These are phyloP conservation scores for Talaromyces liani DNA, from an alignment of 495 filamentous ascomycete species.

Conservation along the genomic window DNA sequence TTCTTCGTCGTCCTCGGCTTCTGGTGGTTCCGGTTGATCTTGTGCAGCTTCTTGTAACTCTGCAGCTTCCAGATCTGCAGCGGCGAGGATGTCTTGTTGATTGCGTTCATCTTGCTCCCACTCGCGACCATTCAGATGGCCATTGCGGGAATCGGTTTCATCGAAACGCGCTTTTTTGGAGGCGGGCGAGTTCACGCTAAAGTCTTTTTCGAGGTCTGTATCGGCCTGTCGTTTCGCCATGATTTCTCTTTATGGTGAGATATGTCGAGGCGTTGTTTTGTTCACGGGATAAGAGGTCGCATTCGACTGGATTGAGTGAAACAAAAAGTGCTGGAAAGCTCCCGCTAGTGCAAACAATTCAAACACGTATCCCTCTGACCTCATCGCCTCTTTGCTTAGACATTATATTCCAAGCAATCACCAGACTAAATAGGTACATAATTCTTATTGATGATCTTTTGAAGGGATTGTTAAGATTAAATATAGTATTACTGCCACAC, in stretches of 20 bases:
- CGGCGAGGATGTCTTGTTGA: slow-evolving; percentile 29
- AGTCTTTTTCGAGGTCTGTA: slow-evolving; percentile 62
- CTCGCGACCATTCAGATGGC: slow-evolving; percentile 26
- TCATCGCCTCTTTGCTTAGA: neutral
- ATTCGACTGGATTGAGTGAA: slow-evolving; percentile 4
- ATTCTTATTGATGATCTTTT: neutral
- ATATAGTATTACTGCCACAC: neutral
- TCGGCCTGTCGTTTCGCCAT: slow-evolving; percentile 77
- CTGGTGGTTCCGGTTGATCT: slow-evolving; percentile 21
- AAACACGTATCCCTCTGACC: slow-evolving; percentile 22
- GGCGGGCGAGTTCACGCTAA: slow-evolving; percentile 54
- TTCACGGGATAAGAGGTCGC: slow-evolving; percentile 9
- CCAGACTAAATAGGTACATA: neutral
- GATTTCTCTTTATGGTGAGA: slow-evolving; percentile 11
- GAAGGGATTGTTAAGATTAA: neutral
- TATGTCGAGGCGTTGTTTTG: slow-evolving; percentile 12
- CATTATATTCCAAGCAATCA: neutral
- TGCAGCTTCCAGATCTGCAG: slow-evolving; percentile 32
- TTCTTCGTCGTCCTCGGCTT: slow-evolving; percentile 25
- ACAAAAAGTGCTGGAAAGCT: slow-evolving; percentile 7
- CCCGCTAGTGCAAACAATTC: slow-evolving; percentile 31
- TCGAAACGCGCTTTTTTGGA: slow-evolving; percentile 70
- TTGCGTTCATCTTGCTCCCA: slow-evolving; percentile 27
- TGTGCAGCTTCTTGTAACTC: slow-evolving; percentile 32
- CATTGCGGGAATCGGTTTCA: slow-evolving; percentile 32